phyloP scores from a whole-genome alignment of 2,329 filamentous ascomycete species.

The Coniella lustricola region DNA sequence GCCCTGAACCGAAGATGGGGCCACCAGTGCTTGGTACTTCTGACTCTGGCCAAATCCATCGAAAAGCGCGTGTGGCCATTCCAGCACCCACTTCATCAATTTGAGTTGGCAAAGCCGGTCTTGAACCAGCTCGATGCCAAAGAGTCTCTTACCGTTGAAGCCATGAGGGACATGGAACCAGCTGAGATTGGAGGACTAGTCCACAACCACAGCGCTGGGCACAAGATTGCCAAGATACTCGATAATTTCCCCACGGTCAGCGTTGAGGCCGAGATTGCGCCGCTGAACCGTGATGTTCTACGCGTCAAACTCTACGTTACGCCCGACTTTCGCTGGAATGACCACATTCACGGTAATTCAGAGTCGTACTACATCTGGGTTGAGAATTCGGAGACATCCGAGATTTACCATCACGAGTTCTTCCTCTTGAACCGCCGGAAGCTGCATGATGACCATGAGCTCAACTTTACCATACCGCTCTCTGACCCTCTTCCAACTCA shows the following conservation, averaged over 20 bases:
- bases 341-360: constrained; percentile 84
- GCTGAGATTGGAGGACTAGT: constrained; percentile 86
- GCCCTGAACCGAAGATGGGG: constrained; percentile 93
- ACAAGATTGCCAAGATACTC: constrained; percentile 70
- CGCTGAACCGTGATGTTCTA: constrained; percentile 87
- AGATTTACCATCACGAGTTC: constrained; percentile 96
- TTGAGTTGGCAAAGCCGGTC: constrained; percentile 79
- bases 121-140: constrained; percentile 81
- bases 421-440: constrained; percentile 89
- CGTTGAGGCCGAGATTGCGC: constrained; percentile 90
- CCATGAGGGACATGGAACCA: constrained; percentile 85
- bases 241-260: constrained; percentile 88
- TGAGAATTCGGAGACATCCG: constrained; percentile 93
- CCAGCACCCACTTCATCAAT: constrained; percentile 90
- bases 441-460: constrained; percentile 90
- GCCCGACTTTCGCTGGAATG: constrained; percentile 92
- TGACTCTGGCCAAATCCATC: constrained; percentile 93
- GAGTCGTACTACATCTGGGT: constrained; percentile 99
- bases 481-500: constrained; percentile 90
- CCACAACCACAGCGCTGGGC: constrained; percentile 83
- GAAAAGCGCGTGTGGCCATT: constrained; percentile 95
- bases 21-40: constrained; percentile 82
- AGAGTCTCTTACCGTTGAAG: constrained; percentile 67
- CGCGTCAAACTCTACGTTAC: constrained; percentile 82
- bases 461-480: constrained; percentile 94